A percentile compares a stretch with the other conserved stretches of the same genome.
These are phyloP conservation scores for Sambucus nigra DNA, from an alignment of 129 eudicot species.

Conservation along the genomic window DNA sequence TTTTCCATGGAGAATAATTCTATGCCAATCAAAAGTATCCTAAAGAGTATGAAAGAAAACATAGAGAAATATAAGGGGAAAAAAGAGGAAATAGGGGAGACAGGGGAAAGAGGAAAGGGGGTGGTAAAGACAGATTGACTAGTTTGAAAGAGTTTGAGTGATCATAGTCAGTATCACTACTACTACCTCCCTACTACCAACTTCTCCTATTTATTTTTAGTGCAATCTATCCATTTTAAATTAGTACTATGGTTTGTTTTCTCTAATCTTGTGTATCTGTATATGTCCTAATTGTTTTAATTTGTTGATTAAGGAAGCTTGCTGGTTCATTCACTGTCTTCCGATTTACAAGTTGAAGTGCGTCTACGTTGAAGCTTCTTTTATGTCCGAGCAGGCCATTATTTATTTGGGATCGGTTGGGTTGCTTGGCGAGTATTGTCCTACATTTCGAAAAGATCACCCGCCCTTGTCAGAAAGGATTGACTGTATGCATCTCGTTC, in stretches of 20 bases:
- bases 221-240: no score
- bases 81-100: no score
- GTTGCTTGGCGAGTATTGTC: conserved; percentile 74
- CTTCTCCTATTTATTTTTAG: background rate
- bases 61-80: no score
- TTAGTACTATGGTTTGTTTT: background rate
- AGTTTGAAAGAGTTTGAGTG: no score
- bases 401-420: conserved; percentile 50
- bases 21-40: no score
- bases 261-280: no score
- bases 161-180: no score
- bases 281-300: background rate
- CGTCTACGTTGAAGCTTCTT: conserved; percentile 29
- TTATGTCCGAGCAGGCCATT: conserved; percentile 72
- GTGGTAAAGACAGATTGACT: no score
- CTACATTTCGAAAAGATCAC: conserved; percentile 27
- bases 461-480: conserved; percentile 12
- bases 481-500: conserved; percentile 59
- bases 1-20: no score
- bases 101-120: no score
- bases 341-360: conserved; percentile 21
- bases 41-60: no score
- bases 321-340: conserved; percentile 13
- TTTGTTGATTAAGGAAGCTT: conserved; percentile 1
- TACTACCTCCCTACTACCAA: background rate